Conservation (phyloP, 2,329 filamentous ascomycete species). For the Talaromyces amestolkiae region DNA sequence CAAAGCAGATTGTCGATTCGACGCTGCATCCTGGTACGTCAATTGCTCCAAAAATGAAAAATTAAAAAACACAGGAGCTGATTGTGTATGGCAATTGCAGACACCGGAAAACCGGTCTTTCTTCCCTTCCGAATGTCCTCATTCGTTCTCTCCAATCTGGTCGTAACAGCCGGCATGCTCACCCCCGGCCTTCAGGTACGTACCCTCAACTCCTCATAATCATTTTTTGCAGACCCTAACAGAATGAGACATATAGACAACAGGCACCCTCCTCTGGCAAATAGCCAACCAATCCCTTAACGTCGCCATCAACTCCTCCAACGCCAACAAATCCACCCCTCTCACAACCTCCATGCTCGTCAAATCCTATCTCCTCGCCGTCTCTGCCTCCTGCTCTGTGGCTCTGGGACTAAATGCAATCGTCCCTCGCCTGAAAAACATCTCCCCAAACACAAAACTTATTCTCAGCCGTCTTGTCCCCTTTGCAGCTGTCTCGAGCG, state of each 20-base stretch:
- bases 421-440: constrained; percentile 75
- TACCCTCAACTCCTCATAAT: background rate
- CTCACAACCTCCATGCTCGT: constrained; percentile 75
- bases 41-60: background rate
- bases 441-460: constrained; percentile 71
- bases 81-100: constrained; percentile 45
- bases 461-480: constrained; percentile 86
- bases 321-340: constrained; percentile 95
- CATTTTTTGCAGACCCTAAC: background rate
- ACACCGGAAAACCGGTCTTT: constrained; percentile 88
- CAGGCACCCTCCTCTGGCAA: constrained; percentile 89
- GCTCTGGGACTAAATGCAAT: constrained; percentile 87
- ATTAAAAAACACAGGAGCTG: background rate
- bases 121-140: constrained; percentile 97
- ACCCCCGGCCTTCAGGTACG: constrained; percentile 76
- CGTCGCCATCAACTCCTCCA: constrained; percentile 95
- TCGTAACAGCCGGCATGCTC: constrained; percentile 96
- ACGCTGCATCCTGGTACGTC: constrained; percentile 83
- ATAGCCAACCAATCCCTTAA: constrained; percentile 96
- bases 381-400: constrained; percentile 89
- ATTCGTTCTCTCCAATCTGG: constrained; percentile 88
- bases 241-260: constrained; percentile 55
- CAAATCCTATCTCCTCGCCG: constrained; percentile 88
- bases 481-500: constrained; percentile 90
- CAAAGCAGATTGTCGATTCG: constrained; percentile 96